A percentile compares a stretch with the other conserved stretches of the same genome.
Conservation (phyloP, 768 basidiomycete species). For the Ramaria rubella region DNA sequence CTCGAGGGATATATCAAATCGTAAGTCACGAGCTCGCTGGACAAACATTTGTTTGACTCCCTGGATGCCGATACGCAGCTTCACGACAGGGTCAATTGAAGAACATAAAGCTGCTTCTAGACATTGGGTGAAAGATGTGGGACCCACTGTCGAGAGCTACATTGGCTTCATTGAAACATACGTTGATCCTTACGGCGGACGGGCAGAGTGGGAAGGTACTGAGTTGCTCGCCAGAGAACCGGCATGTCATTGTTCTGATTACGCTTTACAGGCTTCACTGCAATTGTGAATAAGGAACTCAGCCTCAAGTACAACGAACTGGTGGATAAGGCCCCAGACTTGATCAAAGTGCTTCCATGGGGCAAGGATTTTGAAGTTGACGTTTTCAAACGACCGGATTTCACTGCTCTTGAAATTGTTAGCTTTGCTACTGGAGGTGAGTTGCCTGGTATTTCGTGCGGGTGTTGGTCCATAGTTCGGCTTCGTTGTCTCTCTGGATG, state of each 20-base stretch:
- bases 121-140: conserved; percentile 81
- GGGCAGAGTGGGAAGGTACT: conserved; percentile 88
- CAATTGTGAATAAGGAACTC: conserved; percentile 78
- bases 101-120: conserved; percentile 73
- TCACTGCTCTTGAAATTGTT: conserved; percentile 77
- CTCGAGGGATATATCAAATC: conserved; percentile 74
- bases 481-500: background rate
- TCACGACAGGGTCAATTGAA: conserved; percentile 70
- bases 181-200: conserved; percentile 84
- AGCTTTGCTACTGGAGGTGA: conserved; percentile 78
- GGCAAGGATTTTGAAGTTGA: conserved; percentile 45
- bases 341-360: conserved; percentile 82
- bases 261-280: conserved; percentile 62
- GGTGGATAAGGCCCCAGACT: conserved; percentile 67
- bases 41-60: background rate
- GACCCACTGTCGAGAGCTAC: conserved; percentile 84
- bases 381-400: conserved; percentile 79
- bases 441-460: conserved; percentile 8
- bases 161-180: conserved; percentile 84
- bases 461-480: background rate
- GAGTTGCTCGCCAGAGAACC: background rate
- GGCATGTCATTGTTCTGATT: background rate
- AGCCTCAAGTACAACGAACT: conserved; percentile 76
- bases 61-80: conserved; percentile 38
- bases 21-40: conserved; percentile 31